Percentiles rank a stretch among this genome's conserved stretches.
These are phyloP conservation scores for Anethum foeniculum DNA, from an alignment of 140 eudicot species.

Conservation along the genomic window DNA sequence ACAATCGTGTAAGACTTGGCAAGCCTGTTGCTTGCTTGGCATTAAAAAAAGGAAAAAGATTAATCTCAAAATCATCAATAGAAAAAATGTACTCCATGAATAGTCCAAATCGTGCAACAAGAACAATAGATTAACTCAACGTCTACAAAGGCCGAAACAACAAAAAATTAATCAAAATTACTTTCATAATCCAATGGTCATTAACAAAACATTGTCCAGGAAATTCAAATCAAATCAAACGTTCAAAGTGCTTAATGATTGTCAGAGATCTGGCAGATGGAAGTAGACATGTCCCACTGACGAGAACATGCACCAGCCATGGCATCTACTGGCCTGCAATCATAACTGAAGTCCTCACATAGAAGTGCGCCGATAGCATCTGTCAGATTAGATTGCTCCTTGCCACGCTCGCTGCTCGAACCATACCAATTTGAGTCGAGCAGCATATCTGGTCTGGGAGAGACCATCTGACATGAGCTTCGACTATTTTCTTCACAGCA, in stretches of 20 bases:
- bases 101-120: background rate
- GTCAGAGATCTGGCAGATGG: constrained; percentile 6
- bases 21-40: background rate
- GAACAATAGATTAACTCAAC: background rate
- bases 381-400: constrained; percentile 32
- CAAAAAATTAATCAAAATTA: background rate
- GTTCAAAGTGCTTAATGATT: background rate
- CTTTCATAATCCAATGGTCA: background rate
- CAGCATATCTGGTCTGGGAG: constrained; percentile 52
- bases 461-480: constrained; percentile 21
- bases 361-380: constrained; percentile 46
- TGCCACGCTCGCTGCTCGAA: constrained; percentile 25
- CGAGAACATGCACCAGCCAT: constrained; percentile 18
- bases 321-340: constrained; percentile 23
- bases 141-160: constrained; percentile 8
- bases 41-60: no score
- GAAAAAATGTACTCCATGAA: background rate
- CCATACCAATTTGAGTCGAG: constrained; percentile 53
- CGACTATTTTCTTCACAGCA: constrained; percentile 31
- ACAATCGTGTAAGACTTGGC: no score
- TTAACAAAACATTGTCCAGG: background rate
- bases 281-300: constrained; percentile 25
- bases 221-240: background rate
- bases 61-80: background rate
- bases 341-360: constrained; percentile 41